Evolutionary conservation across 192 early-diverging fungal genomes (phyloP).

Genomic region (Gamsiella multidivaricata): DNA sequence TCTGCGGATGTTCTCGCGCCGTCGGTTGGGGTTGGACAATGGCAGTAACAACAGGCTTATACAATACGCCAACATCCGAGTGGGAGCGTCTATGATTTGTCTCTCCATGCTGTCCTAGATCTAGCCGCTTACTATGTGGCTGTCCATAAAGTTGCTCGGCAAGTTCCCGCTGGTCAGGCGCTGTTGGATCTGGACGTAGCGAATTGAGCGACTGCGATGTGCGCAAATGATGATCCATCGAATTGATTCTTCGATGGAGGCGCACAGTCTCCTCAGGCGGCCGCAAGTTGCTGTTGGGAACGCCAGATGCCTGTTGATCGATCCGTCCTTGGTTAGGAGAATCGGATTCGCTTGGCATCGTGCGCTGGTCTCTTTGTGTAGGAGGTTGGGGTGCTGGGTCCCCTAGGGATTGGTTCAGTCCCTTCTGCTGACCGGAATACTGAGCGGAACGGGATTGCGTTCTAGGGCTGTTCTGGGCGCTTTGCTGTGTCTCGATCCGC

Average conservation of each 20-base stretch:
- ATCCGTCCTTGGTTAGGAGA: neutral
- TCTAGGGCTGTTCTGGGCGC: conserved; percentile 15
- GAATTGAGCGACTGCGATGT: conserved; percentile 5
- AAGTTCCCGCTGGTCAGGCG: conserved; percentile 4
- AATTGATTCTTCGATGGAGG: conserved; percentile 36
- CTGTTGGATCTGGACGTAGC: neutral
- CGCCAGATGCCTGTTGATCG: neutral
- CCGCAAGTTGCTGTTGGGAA: neutral
- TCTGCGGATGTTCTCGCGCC: neutral
- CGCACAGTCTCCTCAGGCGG: neutral
- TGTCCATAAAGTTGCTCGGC: conserved; percentile 25
- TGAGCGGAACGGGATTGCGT: conserved; percentile 10
- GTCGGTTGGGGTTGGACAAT: conserved; percentile 17
- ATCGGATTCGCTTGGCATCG: neutral
- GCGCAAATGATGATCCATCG: conserved; percentile 25
- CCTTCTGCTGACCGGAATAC: neutral
- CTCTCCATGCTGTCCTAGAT: conserved; percentile 29
- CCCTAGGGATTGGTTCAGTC: neutral
- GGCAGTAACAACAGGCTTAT: conserved; percentile 9
- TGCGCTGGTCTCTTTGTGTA: neutral
- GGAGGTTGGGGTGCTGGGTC: neutral
- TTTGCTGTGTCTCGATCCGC: conserved; percentile 14
- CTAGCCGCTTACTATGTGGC: conserved; percentile 25
- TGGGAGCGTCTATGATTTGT: conserved; percentile 29
- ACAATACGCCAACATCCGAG: conserved; percentile 28